phyloP scores from a whole-genome alignment of 768 basidiomycete species.

The Calvatia gigantea region DNA sequence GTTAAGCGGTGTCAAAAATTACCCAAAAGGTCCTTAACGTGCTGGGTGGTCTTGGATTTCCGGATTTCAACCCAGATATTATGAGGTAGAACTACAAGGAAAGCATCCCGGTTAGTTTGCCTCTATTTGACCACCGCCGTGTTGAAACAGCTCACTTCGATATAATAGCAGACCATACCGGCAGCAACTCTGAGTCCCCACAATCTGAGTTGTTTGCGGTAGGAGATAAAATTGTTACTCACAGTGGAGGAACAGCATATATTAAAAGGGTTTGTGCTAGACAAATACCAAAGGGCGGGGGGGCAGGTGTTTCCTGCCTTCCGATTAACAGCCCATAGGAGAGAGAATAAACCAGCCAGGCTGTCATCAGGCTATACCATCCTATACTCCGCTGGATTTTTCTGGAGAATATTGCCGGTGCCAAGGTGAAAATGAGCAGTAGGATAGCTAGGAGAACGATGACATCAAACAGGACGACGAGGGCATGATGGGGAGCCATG shows the following conservation, averaged over 20 bases:
- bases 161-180: conserved; percentile 4
- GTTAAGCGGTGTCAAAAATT: not conserved
- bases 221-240: not conserved
- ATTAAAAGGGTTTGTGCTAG: conserved; percentile 4
- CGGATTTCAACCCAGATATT: conserved; percentile 1
- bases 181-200: not conserved
- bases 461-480: conserved; percentile 9
- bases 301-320: not conserved
- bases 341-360: conserved; percentile 5
- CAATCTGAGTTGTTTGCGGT: not conserved
- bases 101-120: not conserved
- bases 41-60: not conserved
- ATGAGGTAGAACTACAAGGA: not conserved
- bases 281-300: not conserved
- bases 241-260: conserved; percentile 2
- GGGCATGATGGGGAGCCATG: conserved; percentile 5
- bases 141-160: not conserved
- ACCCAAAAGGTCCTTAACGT: not conserved
- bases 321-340: conserved; percentile 5
- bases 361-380: conserved; percentile 8
- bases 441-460: not conserved
- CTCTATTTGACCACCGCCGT: not conserved
- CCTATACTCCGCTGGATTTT: not conserved
- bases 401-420: conserved; percentile 2
- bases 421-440: not conserved